A percentile compares a stretch with the other conserved stretches of the same genome.
phyloP scores from a whole-genome alignment of 495 filamentous ascomycete genomes.

The Evernia prunastri region DNA sequence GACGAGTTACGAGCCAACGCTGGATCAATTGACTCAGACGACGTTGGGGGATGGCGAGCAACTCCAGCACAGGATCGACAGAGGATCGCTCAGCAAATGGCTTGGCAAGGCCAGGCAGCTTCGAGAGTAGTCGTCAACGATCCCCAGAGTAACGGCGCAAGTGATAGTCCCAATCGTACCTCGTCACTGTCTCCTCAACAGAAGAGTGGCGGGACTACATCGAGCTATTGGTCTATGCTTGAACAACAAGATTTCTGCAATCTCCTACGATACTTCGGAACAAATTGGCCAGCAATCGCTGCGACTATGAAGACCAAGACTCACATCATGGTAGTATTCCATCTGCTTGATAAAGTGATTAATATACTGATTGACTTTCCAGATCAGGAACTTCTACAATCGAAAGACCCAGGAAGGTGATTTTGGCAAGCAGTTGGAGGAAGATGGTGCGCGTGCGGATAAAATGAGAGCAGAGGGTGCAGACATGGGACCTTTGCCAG shows the following conservation, averaged over 20 bases:
- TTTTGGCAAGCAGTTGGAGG: constrained; percentile 54
- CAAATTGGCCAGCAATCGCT: constrained; percentile 80
- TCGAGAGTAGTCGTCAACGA: too few relatives aligned
- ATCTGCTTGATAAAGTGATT: constrained; percentile 14
- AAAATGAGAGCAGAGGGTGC: constrained; percentile 61
- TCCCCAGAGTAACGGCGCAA: too few relatives aligned
- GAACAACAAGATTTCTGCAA: constrained; percentile 78
- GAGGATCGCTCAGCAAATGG: too few relatives aligned
- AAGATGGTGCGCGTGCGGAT: constrained; percentile 64
- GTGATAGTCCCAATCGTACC: too few relatives aligned
- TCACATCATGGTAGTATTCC: constrained; percentile 70
- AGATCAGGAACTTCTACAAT: constrained; percentile 92
- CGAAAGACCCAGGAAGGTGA: constrained; percentile 66
- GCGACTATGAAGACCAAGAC: constrained; percentile 87
- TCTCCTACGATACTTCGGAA: constrained; percentile 75
- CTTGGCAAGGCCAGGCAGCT: too few relatives aligned
- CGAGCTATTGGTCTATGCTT: constrained; percentile 96
- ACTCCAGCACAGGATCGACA: too few relatives aligned
- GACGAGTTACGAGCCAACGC: too few relatives aligned
- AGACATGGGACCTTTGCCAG: constrained; percentile 59
- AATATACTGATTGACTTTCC: constrained; percentile 20
- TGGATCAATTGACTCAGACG: too few relatives aligned
- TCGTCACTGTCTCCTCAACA: constrained; percentile 25
- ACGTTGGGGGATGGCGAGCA: too few relatives aligned
- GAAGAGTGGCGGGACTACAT: constrained; percentile 44